Evolutionary conservation across 2,329 filamentous ascomycete genomes (phyloP).

Genomic region (Pseudogymnoascus sp.): DNA sequence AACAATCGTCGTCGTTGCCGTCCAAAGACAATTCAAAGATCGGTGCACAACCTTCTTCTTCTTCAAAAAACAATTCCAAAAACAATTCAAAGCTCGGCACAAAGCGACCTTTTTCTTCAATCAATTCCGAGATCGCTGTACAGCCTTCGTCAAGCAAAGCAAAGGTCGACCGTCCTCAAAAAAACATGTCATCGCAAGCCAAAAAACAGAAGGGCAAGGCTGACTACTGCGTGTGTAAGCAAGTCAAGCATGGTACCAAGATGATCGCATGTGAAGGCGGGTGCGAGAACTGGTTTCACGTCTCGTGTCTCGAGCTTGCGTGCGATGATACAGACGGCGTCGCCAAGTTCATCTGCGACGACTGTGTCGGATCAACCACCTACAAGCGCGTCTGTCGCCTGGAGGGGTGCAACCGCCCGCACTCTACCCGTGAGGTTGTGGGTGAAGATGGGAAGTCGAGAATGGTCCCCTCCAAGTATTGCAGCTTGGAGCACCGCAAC

Average conservation of each 20-base stretch:
- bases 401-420: conserved; percentile 2
- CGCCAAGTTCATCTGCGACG: conserved; percentile 26
- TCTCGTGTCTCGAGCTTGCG: conserved; percentile 25
- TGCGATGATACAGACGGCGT: conserved; percentile 17
- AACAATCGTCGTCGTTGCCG: too few species aligned
- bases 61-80: neutral
- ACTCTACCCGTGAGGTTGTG: conserved; percentile 13
- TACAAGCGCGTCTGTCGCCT: conserved; percentile 28
- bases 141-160: neutral
- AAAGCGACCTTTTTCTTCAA: neutral
- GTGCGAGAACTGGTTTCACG: conserved; percentile 30
- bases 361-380: conserved; percentile 24
- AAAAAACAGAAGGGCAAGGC: neutral
- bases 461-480: conserved; percentile 26
- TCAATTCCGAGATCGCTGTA: neutral
- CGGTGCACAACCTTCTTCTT: neutral
- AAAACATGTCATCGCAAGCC: neutral
- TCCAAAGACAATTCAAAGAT: neutral
- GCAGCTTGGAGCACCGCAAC: conserved; percentile 23
- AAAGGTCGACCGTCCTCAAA: neutral
- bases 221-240: conserved; percentile 28
- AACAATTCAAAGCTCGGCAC: neutral
- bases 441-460: conserved; percentile 17
- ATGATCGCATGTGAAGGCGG: conserved; percentile 29
- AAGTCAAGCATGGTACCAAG: conserved; percentile 28